Evolutionary conservation across 116 monocot species (phyloP).

Genomic region (Phalaenopsis hybrid): DNA sequence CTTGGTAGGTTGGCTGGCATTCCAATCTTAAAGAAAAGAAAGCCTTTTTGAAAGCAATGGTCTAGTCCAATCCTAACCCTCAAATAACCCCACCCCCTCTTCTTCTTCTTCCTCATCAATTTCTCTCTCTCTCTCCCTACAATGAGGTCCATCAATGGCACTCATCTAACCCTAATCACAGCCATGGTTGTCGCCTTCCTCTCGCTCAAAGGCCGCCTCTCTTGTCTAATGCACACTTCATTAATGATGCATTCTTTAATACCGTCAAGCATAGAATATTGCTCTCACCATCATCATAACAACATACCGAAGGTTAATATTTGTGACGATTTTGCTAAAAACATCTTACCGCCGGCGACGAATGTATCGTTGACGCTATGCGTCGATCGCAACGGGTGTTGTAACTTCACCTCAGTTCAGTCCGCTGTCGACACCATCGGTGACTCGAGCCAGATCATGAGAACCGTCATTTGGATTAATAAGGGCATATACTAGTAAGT

Average conservation of each 20-base stretch:
- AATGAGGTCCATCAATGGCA: slow-evolving; percentile 4
- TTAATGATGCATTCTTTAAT: neutral
- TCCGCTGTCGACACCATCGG: slow-evolving; percentile 50
- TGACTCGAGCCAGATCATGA: slow-evolving; percentile 32
- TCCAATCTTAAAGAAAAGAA: slow-evolving; percentile 30
- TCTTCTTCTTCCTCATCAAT: neutral
- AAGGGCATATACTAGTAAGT: slow-evolving; percentile 81
- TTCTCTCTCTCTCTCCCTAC: slow-evolving; percentile 6
- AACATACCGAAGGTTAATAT: slow-evolving; percentile 14
- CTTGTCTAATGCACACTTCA: neutral
- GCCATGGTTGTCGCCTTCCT: slow-evolving; percentile 29
- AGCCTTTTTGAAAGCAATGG: slow-evolving; percentile 48
- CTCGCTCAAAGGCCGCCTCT: slow-evolving; percentile 4
- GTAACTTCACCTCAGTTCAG: slow-evolving; percentile 78
- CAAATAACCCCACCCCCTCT: slow-evolving; percentile 25
- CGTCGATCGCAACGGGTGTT: slow-evolving; percentile 80
- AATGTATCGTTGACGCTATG: slow-evolving; percentile 39
- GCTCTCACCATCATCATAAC: slow-evolving; percentile 16
- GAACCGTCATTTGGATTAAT: slow-evolving; percentile 84
- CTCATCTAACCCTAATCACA: slow-evolving; percentile 20
- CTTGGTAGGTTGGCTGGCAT: slow-evolving; percentile 7
- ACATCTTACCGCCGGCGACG: slow-evolving; percentile 49
- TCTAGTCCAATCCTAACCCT: slow-evolving; percentile 12
- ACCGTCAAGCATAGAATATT: neutral
- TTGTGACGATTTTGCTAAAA: slow-evolving; percentile 48